phyloP scores from a whole-genome alignment of 169 alveolate species.

The Cryptosporidium andersoni region DNA sequence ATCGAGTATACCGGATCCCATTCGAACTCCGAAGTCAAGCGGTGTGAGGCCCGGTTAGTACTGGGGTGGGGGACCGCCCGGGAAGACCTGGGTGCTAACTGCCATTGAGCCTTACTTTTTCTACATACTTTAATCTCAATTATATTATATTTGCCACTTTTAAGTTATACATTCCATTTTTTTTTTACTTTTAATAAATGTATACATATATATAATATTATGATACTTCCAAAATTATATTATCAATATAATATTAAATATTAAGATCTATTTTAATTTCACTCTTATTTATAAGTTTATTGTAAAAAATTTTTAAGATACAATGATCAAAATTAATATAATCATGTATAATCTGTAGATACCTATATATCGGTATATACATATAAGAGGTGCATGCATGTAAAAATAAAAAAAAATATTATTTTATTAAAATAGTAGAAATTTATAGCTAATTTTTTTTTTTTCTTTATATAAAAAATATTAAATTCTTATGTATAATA shows the following conservation, averaged over 20 bases:
- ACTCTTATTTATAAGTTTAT: too few species aligned
- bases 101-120: slow-evolving; percentile 38
- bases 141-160: background rate
- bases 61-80: slow-evolving; percentile 91
- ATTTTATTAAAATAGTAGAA: background rate
- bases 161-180: background rate
- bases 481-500: background rate
- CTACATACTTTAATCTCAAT: background rate
- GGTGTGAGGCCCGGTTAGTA: slow-evolving; percentile 88
- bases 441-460: background rate
- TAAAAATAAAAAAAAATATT: too few species aligned
- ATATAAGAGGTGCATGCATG: too few species aligned
- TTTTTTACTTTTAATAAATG: background rate
- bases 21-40: slow-evolving; percentile 91
- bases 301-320: too few species aligned
- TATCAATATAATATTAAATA: background rate
- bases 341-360: too few species aligned
- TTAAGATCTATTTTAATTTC: too few species aligned
- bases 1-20: slow-evolving; percentile 90
- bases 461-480: background rate
- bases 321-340: too few species aligned
- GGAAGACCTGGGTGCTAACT: slow-evolving; percentile 85
- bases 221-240: background rate
- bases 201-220: background rate
- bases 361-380: too few species aligned